phyloP scores from a whole-genome alignment of 345 rosid species.

The Gossypium raimondii region DNA sequence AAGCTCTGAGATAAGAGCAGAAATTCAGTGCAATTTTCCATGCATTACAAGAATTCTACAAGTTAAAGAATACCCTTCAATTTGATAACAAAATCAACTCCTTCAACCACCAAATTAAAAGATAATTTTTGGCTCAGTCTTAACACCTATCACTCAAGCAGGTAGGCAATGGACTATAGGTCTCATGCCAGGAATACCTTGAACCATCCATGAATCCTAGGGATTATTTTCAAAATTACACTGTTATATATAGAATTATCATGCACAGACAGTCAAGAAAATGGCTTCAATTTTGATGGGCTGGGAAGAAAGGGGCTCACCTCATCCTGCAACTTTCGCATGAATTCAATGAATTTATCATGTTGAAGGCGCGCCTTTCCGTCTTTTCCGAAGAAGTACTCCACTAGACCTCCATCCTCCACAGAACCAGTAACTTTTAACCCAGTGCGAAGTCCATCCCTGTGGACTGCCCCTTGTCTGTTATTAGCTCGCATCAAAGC shows the following conservation, averaged over 20 bases:
- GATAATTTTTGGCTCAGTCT: not conserved
- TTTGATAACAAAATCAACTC: not conserved
- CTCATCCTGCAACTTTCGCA: conserved; percentile 69
- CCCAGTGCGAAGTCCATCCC: conserved; percentile 66
- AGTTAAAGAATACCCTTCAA: not conserved
- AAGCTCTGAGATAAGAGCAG: not conserved
- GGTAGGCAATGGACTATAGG: not conserved
- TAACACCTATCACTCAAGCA: not conserved
- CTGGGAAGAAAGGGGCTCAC: conserved; percentile 33
- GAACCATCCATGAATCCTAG: not conserved
- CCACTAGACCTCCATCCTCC: conserved; percentile 79
- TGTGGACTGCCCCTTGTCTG: conserved; percentile 74
- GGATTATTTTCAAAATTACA: not conserved
- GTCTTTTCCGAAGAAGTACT: conserved; percentile 81
- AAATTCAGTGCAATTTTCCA: not conserved
- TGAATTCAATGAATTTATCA: conserved; percentile 68
- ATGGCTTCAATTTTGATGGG: not conserved
- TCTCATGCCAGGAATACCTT: not conserved
- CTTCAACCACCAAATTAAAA: not conserved
- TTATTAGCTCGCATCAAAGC: conserved; percentile 79
- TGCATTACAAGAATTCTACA: not conserved
- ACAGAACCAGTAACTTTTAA: conserved; percentile 62
- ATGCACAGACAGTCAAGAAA: not conserved
- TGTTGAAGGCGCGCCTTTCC: conserved; percentile 58
- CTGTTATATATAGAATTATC: not conserved